Conservation (phyloP, 2,329 filamentous ascomycete genomes). For the Pseudodiploospora longispora region DNA sequence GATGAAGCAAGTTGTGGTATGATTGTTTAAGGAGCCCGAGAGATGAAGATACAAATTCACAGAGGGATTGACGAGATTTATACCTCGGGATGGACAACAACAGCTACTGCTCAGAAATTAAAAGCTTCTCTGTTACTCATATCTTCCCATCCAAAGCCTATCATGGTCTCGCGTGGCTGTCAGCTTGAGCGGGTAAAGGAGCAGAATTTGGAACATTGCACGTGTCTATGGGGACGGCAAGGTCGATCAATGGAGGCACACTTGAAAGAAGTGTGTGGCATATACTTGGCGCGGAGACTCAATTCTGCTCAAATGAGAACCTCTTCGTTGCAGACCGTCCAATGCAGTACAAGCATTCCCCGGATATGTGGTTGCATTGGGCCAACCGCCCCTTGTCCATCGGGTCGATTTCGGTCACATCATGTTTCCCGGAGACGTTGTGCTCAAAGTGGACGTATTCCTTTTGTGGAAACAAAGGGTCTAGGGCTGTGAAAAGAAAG, state of each 20-base stretch:
- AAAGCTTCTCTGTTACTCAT: too few relatives aligned
- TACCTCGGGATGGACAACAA: not conserved
- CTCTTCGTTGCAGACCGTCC: not conserved
- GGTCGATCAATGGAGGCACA: not conserved
- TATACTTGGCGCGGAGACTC: too few relatives aligned
- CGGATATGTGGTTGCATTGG: not conserved
- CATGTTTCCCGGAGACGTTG: not conserved
- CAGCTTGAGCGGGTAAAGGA: too few relatives aligned
- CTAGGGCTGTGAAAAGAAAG: too few relatives aligned
- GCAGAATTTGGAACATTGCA: not conserved
- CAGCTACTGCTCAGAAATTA: too few relatives aligned
- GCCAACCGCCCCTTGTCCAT: not conserved
- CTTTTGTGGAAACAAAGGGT: not conserved
- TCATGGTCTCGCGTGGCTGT: too few relatives aligned
- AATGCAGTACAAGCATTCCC: not conserved
- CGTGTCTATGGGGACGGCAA: not conserved
- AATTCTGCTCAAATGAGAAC: not conserved
- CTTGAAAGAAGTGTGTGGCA: not conserved
- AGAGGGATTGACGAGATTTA: not conserved
- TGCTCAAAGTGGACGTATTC: not conserved
- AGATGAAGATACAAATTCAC: not conserved
- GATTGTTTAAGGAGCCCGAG: not conserved
- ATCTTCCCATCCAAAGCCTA: too few relatives aligned
- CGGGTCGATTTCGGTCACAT: constrained; percentile 6
- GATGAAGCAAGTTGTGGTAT: not conserved